Conservation (phyloP, 192 early-diverging fungal genomes). For the Coemansia sp. region DNA sequence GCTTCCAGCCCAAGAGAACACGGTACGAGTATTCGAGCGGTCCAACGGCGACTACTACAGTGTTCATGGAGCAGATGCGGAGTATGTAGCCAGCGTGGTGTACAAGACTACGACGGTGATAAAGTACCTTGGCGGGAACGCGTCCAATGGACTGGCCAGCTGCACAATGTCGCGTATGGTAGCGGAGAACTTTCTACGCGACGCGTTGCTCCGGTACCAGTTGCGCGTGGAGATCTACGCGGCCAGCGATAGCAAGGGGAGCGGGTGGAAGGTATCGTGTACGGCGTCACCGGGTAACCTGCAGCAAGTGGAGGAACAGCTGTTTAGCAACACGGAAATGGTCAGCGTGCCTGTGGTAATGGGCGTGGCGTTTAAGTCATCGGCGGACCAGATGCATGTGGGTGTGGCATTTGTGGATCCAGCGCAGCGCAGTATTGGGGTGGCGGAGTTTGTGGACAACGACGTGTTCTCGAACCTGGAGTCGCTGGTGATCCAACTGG, state of each 20-base stretch:
- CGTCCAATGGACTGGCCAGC: constrained; percentile 64
- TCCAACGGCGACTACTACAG: constrained; percentile 75
- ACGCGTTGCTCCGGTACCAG: constrained; percentile 72
- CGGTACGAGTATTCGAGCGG: constrained; percentile 55
- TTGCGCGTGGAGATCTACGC: constrained; percentile 86
- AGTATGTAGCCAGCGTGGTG: constrained; percentile 79
- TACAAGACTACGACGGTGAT: constrained; percentile 92
- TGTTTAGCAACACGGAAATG: constrained; percentile 77
- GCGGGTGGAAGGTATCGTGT: constrained; percentile 55
- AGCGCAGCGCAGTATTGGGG: constrained; percentile 73
- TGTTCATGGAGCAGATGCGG: constrained; percentile 85
- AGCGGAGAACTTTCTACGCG: constrained; percentile 76
- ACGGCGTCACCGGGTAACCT: constrained; percentile 95
- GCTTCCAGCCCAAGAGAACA: constrained; percentile 34
- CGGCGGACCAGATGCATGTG: constrained; percentile 37
- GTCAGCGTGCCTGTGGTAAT: constrained; percentile 77
- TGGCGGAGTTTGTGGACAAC: constrained; percentile 91
- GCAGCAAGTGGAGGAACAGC: constrained; percentile 84
- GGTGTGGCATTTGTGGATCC: constrained; percentile 91
- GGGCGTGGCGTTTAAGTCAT: constrained; percentile 61
- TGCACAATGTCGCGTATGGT: constrained; percentile 77
- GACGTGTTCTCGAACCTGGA: constrained; percentile 93
- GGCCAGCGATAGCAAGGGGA: constrained; percentile 32
- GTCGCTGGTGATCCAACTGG: constrained; percentile 88
- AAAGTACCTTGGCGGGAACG: constrained; percentile 80